Conservation (phyloP, 768 basidiomycete genomes). For the Jaapia argillacea region DNA sequence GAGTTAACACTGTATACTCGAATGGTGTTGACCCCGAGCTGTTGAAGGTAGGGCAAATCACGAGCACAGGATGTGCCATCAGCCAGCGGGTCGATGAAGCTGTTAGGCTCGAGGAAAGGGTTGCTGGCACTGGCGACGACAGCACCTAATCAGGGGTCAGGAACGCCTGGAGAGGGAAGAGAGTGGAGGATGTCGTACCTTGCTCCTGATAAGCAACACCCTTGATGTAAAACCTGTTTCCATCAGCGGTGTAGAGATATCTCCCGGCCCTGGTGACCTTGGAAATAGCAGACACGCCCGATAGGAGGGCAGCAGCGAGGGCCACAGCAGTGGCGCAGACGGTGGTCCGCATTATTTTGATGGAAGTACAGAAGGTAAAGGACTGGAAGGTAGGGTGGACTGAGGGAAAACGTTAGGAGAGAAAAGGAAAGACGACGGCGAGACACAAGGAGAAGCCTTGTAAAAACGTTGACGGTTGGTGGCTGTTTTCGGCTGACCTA, state of each 20-base stretch:
- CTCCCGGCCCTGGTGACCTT: slow-evolving; percentile 61
- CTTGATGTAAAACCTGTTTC: slow-evolving; percentile 80
- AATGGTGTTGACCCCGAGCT: slow-evolving; percentile 72
- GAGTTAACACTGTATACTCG: slow-evolving; percentile 85
- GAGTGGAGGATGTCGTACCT: slow-evolving; percentile 30
- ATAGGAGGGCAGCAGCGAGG: slow-evolving; percentile 30
- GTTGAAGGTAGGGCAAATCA: slow-evolving; percentile 68
- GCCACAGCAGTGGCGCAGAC: slow-evolving; percentile 19
- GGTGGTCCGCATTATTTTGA: slow-evolving; percentile 16
- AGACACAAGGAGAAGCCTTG: slow-evolving; percentile 4
- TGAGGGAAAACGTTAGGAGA: slow-evolving; percentile 6
- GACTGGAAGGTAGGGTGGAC: slow-evolving; percentile 3
- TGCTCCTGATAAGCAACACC: slow-evolving; percentile 81
- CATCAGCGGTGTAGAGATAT: slow-evolving; percentile 73
- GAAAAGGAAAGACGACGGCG: slow-evolving; percentile 3
- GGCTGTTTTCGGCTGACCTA: too few species aligned
- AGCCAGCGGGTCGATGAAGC: slow-evolving; percentile 73
- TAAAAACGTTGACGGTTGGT: too few species aligned
- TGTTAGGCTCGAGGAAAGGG: slow-evolving; percentile 61
- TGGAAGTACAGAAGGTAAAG: slow-evolving; percentile 1
- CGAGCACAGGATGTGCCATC: slow-evolving; percentile 58
- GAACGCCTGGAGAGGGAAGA: not conserved
- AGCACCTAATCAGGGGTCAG: slow-evolving; percentile 17
- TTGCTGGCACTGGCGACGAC: slow-evolving; percentile 38
- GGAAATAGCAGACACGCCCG: slow-evolving; percentile 54